These are phyloP conservation scores for Gastrolobium villosum DNA, from an alignment of 306 rosid genomes.

Conservation along the genomic window DNA sequence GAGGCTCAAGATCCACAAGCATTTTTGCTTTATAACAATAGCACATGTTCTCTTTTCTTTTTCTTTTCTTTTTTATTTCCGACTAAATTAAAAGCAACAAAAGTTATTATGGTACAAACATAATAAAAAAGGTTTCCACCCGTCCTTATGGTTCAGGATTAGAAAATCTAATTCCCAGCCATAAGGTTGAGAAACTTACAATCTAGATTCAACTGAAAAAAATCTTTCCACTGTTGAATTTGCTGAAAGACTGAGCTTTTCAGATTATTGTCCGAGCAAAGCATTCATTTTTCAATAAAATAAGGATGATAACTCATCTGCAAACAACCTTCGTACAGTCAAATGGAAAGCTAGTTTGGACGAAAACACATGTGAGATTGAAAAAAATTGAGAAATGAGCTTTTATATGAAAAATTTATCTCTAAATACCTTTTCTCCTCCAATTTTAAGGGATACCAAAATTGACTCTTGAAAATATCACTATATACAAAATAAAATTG, in stretches of 20 bases:
- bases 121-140: background rate
- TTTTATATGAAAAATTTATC: background rate
- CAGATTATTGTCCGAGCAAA: background rate
- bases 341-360: background rate
- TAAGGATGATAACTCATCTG: background rate
- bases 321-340: background rate
- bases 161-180: background rate
- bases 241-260: background rate
- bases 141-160: background rate
- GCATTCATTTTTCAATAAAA: background rate
- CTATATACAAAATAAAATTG: background rate
- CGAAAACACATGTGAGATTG: background rate
- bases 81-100: background rate
- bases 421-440: background rate
- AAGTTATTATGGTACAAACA: conserved; percentile 7
- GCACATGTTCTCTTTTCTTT: background rate
- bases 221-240: conserved; percentile 5
- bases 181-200: background rate
- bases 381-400: background rate
- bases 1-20: conserved; percentile 11
- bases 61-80: background rate
- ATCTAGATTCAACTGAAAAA: conserved; percentile 27
- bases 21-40: background rate
- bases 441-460: background rate
- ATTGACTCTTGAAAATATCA: background rate